These are phyloP conservation scores for Penicillium nucicola DNA, from an alignment of 495 filamentous ascomycete species.

Conservation along the genomic window DNA sequence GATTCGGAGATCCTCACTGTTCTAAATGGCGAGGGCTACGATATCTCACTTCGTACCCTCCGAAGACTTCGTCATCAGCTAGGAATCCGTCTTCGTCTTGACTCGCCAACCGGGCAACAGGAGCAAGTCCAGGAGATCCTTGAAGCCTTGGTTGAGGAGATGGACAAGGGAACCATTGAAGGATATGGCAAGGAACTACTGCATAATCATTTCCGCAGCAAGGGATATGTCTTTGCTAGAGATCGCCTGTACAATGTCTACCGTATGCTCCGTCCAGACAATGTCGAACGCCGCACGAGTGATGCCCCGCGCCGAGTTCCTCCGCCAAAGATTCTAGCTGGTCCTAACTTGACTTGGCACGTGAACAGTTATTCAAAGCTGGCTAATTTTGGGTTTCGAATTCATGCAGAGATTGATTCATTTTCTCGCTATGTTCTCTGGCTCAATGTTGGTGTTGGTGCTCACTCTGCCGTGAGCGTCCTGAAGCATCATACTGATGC, in stretches of 20 bases:
- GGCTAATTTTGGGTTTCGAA: conserved; percentile 15
- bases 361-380: conserved; percentile 19
- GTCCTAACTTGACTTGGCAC: conserved; percentile 22
- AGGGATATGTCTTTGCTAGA: conserved; percentile 10
- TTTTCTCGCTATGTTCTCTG: conserved; percentile 22
- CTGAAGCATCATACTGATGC: conserved; percentile 17
- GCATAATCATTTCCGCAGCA: conserved; percentile 10
- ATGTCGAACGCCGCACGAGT: conserved; percentile 3
- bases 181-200: conserved; percentile 14
- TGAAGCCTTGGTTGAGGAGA: conserved; percentile 1
- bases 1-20: conserved; percentile 2
- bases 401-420: conserved; percentile 19
- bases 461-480: conserved; percentile 16
- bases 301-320: conserved; percentile 12
- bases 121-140: conserved; percentile 6
- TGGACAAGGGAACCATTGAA: conserved; percentile 11
- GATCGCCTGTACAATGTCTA: conserved; percentile 14
- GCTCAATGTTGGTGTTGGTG: conserved; percentile 15
- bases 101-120: conserved; percentile 1
- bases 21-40: conserved; percentile 4
- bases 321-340: conserved; percentile 14
- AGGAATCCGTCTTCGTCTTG: conserved; percentile 6
- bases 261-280: conserved; percentile 9
- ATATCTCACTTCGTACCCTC: conserved; percentile 3
- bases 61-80: conserved; percentile 2